A percentile compares a stretch with the other conserved stretches of the same genome.
phyloP scores from a whole-genome alignment of 2,329 filamentous ascomycete species.

The Sclerotinia subarctica region DNA sequence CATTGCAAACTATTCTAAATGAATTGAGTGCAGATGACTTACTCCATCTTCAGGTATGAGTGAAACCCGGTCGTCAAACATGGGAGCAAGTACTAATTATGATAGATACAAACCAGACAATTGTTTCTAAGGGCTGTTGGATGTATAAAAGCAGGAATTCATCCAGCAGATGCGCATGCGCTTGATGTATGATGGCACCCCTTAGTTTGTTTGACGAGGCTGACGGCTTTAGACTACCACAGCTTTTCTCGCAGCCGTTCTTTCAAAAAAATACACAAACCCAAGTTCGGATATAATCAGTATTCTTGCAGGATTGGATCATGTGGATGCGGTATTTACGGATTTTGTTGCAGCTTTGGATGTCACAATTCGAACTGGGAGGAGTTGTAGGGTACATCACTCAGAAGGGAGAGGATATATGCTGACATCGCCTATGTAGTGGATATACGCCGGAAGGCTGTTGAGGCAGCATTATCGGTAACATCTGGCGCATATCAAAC shows the following conservation, averaged over 20 bases:
- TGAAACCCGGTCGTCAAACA: not conserved
- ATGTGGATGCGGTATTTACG: constrained; percentile 81
- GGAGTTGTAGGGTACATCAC: constrained; percentile 57
- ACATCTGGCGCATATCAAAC: constrained; percentile 95
- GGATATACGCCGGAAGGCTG: constrained; percentile 72
- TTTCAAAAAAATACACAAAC: constrained; percentile 90
- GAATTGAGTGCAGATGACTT: constrained; percentile 71
- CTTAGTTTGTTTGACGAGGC: constrained; percentile 37
- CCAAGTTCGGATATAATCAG: constrained; percentile 93
- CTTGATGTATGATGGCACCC: constrained; percentile 65
- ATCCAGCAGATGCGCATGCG: constrained; percentile 69
- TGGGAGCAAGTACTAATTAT: constrained; percentile 20
- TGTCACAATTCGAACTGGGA: constrained; percentile 73
- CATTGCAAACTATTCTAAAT: constrained; percentile 66
- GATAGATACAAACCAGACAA: constrained; percentile 45
- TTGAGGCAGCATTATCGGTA: constrained; percentile 77
- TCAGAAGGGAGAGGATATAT: not conserved
- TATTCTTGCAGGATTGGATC: constrained; percentile 82
- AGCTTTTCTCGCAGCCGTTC: constrained; percentile 76
- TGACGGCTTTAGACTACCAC: constrained; percentile 71
- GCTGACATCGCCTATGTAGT: constrained; percentile 49
- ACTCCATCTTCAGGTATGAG: constrained; percentile 63
- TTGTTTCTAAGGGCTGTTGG: constrained; percentile 72
- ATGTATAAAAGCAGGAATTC: constrained; percentile 58
- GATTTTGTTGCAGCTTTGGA: constrained; percentile 85